These are phyloP conservation scores for Penicillium simplicissimum DNA, from an alignment of 495 filamentous ascomycete species.

Conservation along the genomic window DNA sequence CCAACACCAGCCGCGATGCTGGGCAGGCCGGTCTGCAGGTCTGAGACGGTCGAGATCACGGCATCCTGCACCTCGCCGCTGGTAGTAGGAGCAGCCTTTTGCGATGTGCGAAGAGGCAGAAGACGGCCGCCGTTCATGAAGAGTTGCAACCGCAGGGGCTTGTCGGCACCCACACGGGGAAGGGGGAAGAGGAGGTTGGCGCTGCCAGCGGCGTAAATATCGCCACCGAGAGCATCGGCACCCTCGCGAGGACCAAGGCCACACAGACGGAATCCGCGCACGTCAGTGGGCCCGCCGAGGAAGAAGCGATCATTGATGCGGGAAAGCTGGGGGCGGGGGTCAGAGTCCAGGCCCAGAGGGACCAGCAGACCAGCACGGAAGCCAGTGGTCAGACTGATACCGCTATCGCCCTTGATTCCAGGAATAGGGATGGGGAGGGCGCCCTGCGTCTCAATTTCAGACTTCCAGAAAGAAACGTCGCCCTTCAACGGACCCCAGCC, in stretches of 20 bases:
- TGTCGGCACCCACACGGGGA: constrained; percentile 72
- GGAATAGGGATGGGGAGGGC: constrained; percentile 72
- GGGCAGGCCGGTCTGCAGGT: constrained; percentile 73
- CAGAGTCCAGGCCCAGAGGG: constrained; percentile 57
- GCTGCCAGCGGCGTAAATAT: constrained; percentile 85
- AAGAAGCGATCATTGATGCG: constrained; percentile 92
- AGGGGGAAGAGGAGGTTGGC: constrained; percentile 82
- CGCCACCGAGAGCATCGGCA: constrained; percentile 81
- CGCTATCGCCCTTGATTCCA: constrained; percentile 64
- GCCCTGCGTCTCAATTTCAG: constrained; percentile 76
- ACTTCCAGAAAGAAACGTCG: constrained; percentile 88
- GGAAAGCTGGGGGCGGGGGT: constrained; percentile 57
- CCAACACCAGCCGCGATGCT: constrained; percentile 87
- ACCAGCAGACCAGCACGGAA: constrained; percentile 65
- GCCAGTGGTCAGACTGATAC: constrained; percentile 68
- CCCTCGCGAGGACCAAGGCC: constrained; percentile 89
- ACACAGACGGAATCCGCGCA: constrained; percentile 86
- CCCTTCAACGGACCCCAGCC: constrained; percentile 82
- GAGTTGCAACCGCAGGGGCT: constrained; percentile 82
- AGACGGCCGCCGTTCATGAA: constrained; percentile 90
- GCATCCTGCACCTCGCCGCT: constrained; percentile 54
- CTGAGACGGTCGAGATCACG: constrained; percentile 54
- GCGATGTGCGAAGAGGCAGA: constrained; percentile 66
- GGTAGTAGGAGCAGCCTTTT: constrained; percentile 52
- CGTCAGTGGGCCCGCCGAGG: constrained; percentile 91